These are phyloP conservation scores for Hyaloscypha bicolor DNA, from an alignment of 495 filamentous ascomycete species.

Conservation along the genomic window DNA sequence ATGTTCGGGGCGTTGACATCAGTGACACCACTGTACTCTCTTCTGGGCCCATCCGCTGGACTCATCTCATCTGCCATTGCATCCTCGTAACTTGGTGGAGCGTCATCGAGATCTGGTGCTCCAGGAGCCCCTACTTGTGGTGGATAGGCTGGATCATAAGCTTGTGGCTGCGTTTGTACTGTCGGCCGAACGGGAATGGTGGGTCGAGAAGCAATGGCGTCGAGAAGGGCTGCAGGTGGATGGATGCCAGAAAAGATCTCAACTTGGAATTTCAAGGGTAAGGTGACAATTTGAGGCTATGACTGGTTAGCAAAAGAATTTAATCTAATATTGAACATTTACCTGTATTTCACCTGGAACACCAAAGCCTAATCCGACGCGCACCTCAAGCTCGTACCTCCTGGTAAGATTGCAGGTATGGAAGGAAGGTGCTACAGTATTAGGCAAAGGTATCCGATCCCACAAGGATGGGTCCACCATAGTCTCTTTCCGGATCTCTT, in stretches of 20 bases:
- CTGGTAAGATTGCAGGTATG: conserved; percentile 86
- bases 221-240: conserved; percentile 76
- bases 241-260: conserved; percentile 87
- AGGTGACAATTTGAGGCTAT: conserved; percentile 68
- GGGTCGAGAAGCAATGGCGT: conserved; percentile 55
- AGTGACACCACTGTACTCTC: conserved; percentile 33
- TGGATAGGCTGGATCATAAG: conserved; percentile 45
- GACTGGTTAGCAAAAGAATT: conserved; percentile 20
- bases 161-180: conserved; percentile 11
- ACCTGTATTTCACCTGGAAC: conserved; percentile 55
- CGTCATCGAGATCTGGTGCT: conserved; percentile 57
- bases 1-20: conserved; percentile 33
- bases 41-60: conserved; percentile 28
- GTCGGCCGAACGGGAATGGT: conserved; percentile 20
- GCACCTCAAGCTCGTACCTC: conserved; percentile 79
- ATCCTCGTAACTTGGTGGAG: conserved; percentile 85
- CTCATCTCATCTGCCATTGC: conserved; percentile 57
- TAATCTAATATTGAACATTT: conserved; percentile 41
- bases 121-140: conserved; percentile 46
- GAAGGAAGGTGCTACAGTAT: conserved; percentile 83
- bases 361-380: conserved; percentile 69
- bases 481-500: conserved; percentile 63
- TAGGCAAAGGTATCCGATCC: conserved; percentile 71
- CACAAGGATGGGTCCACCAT: conserved; percentile 68
- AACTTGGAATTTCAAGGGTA: conserved; percentile 78